phyloP scores from a whole-genome alignment of 805 yeast species.

The Metschnikowia baotianmanensis region DNA sequence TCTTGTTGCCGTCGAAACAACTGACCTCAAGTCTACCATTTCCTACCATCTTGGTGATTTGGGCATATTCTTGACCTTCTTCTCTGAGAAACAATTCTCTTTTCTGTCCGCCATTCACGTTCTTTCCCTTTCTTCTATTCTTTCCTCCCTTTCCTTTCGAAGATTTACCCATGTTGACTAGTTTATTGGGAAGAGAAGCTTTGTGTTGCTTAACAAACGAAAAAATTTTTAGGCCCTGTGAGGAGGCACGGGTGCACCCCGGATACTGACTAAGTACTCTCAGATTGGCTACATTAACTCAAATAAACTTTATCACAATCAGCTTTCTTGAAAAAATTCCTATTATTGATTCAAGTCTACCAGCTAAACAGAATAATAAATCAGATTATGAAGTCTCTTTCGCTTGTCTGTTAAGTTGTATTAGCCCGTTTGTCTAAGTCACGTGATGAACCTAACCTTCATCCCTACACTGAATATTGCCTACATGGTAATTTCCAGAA shows the following conservation, averaged over 20 bases:
- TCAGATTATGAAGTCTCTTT: too few relatives aligned
- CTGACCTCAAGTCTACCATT: constrained; percentile 94
- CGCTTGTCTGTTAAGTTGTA: too few relatives aligned
- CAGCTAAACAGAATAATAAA: too few relatives aligned
- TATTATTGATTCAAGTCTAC: background rate
- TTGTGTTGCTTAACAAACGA: constrained; percentile 3
- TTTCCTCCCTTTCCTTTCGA: constrained; percentile 84
- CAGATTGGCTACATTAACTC: background rate
- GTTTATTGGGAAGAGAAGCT: constrained; percentile 1
- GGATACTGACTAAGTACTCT: constrained; percentile 5
- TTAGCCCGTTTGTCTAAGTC: too few relatives aligned
- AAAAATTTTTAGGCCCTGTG: constrained; percentile 4
- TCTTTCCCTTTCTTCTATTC: constrained; percentile 98
- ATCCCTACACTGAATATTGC: too few relatives aligned
- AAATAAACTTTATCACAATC: background rate
- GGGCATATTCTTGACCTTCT: constrained; percentile 98
- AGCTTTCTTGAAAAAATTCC: too few relatives aligned
- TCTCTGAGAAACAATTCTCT: constrained; percentile 91
- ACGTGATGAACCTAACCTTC: too few relatives aligned
- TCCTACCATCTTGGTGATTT: constrained; percentile 97
- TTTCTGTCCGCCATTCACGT: constrained; percentile 84
- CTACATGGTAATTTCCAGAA: too few relatives aligned
- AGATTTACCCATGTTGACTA: constrained; percentile 65
- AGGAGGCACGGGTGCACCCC: constrained; percentile 15
- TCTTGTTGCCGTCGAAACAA: constrained; percentile 90